Conservation (phyloP, 1,139 yeast species). For the Zhuliangozyma blackwelliae region DNA sequence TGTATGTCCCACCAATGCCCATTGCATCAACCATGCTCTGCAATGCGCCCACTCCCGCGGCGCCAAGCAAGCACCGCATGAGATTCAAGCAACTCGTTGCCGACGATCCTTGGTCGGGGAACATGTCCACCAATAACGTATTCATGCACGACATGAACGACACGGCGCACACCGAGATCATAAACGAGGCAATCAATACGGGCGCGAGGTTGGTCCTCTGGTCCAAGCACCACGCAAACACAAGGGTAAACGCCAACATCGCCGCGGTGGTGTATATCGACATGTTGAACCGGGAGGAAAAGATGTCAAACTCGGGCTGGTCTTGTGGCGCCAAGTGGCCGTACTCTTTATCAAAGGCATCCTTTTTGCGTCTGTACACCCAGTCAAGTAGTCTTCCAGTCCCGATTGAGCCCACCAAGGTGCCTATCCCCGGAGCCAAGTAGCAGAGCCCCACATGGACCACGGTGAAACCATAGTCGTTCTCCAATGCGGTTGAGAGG, state of each 20-base stretch:
- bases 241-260: conserved; percentile 35
- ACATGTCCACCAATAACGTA: conserved; percentile 28
- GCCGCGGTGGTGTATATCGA: conserved; percentile 23
- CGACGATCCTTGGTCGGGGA: conserved; percentile 26
- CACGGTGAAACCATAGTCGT: conserved; percentile 45
- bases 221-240: conserved; percentile 71
- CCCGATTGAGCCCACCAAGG: conserved; percentile 45
- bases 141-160: conserved; percentile 21
- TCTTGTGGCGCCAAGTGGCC: conserved; percentile 19
- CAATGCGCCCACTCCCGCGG: conserved; percentile 19
- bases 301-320: conserved; percentile 18
- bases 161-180: conserved; percentile 36
- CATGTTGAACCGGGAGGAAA: conserved; percentile 25
- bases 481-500: conserved; percentile 49
- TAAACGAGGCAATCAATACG: conserved; percentile 51
- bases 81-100: conserved; percentile 29
- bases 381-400: conserved; percentile 48
- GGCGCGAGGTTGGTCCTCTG: conserved; percentile 46
- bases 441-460: conserved; percentile 61
- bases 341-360: conserved; percentile 41
- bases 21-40: conserved; percentile 16
- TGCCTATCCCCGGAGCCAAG: conserved; percentile 58
- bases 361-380: conserved; percentile 17
- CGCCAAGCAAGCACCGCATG: conserved; percentile 19
- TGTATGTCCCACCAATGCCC: conserved; percentile 21